Evolutionary conservation across 192 early-diverging fungal genomes (phyloP).

Genomic region (Coemansia umbellata): DNA sequence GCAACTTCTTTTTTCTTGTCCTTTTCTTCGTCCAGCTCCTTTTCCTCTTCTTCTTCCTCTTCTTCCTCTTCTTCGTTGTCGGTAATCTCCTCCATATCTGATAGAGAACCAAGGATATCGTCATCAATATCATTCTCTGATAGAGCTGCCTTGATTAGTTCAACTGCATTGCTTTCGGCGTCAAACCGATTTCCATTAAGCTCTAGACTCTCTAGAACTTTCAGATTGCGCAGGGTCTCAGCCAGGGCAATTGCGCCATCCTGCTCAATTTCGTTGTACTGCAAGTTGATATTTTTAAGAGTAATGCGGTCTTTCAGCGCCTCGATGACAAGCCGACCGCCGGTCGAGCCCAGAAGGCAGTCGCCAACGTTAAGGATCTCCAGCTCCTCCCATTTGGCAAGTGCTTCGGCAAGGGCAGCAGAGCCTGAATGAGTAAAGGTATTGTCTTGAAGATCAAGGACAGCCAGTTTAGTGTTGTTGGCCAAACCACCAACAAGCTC

Average conservation of each 20-base stretch:
- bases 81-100: constrained; percentile 79
- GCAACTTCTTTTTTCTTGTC: constrained; percentile 5
- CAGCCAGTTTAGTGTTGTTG: constrained; percentile 61
- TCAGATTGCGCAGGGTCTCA: constrained; percentile 62
- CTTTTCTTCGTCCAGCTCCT: constrained; percentile 4
- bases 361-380: constrained; percentile 84
- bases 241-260: constrained; percentile 67
- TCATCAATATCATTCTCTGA: constrained; percentile 66
- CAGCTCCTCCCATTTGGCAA: constrained; percentile 76
- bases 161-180: constrained; percentile 73
- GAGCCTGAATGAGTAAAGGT: constrained; percentile 87
- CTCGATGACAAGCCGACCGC: constrained; percentile 62
- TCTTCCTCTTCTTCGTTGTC: constrained; percentile 48
- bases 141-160: constrained; percentile 67
- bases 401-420: constrained; percentile 67
- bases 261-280: constrained; percentile 87
- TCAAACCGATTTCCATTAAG: constrained; percentile 93
- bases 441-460: constrained; percentile 94
- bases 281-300: constrained; percentile 64
- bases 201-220: constrained; percentile 62
- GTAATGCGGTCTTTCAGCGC: constrained; percentile 59
- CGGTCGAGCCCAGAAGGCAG: constrained; percentile 76
- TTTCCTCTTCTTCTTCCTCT: constrained; percentile 33
- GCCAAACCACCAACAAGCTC: constrained; percentile 66
- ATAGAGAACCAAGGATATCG: constrained; percentile 80